These are phyloP conservation scores for Nannochloropsis gaditana DNA, from an alignment of 108 stramenopile genomes.

Conservation along the genomic window DNA sequence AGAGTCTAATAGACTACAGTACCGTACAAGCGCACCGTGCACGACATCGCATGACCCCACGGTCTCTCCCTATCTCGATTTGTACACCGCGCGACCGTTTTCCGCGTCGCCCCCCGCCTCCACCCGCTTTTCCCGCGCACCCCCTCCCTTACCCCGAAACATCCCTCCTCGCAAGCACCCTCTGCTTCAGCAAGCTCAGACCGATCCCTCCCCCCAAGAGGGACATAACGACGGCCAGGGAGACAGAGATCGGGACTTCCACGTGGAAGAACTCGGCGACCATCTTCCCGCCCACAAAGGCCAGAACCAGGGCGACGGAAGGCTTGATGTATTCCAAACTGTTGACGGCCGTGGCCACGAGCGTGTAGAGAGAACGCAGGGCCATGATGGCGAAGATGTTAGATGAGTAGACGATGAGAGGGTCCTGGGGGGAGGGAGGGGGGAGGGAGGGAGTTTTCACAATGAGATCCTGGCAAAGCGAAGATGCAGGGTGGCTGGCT, in stretches of 20 bases:
- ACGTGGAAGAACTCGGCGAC: constrained; percentile 63
- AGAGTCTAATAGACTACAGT: too few species aligned
- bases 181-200: constrained; percentile 23
- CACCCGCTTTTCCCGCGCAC: neutral
- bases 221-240: constrained; percentile 31
- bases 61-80: neutral
- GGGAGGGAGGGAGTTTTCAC: neutral
- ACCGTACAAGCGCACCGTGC: neutral
- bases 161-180: neutral
- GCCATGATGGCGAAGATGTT: constrained; percentile 95
- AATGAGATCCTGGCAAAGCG: neutral
- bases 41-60: neutral
- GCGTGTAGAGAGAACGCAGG: constrained; percentile 80
- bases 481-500: neutral
- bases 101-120: neutral
- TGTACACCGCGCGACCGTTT: too few species aligned
- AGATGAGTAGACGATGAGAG: constrained; percentile 81
- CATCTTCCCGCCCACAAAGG: constrained; percentile 86
- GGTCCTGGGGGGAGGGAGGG: constrained; percentile 57
- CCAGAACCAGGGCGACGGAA: constrained; percentile 78
- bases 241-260: constrained; percentile 36
- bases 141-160: too few species aligned
- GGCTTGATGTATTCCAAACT: constrained; percentile 82
- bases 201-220: constrained; percentile 38
- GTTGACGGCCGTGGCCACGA: constrained; percentile 80